A percentile compares a stretch with the other conserved stretches of the same genome.
phyloP scores from a whole-genome alignment of 129 eudicot species.

The Sambucus nigra region DNA sequence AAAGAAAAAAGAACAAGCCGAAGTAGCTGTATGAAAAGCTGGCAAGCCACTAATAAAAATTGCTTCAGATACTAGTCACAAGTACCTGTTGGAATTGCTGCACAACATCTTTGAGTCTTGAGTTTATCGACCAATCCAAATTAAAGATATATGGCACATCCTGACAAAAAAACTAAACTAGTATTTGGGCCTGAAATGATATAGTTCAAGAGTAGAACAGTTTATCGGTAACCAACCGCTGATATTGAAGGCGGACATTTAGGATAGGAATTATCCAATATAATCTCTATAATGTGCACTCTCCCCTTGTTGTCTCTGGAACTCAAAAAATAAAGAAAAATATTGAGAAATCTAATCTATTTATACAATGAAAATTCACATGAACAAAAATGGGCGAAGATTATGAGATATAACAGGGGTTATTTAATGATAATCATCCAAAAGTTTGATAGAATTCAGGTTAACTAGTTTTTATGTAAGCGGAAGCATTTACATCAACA shows the following conservation, averaged over 20 bases:
- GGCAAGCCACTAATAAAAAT: background rate
- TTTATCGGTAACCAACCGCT: conserved; percentile 43
- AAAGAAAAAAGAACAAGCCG: background rate
- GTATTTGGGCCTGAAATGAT: conserved; percentile 1
- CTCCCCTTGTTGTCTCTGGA: conserved; percentile 64
- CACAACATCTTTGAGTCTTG: conserved; percentile 57
- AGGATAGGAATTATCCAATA: conserved; percentile 48
- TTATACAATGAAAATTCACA: background rate
- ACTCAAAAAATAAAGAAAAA: conserved; percentile 6
- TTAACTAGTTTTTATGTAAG: no score
- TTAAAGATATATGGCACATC: conserved; percentile 57
- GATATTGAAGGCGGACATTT: conserved; percentile 54
- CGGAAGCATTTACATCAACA: no score
- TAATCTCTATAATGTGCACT: conserved; percentile 60
- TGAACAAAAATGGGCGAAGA: background rate
- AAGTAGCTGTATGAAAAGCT: no score
- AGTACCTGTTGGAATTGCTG: conserved; percentile 60
- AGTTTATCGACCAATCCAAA: conserved; percentile 50
- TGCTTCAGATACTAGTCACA: background rate
- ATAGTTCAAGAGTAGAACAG: conserved; percentile 12
- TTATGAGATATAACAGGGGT: background rate
- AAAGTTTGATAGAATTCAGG: no score
- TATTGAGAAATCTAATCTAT: background rate
- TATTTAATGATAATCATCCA: background rate
- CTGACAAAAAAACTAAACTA: conserved; percentile 22